phyloP scores from a whole-genome alignment of 1,284 basidiomycete genomes.

The Salmacisia buchloeana region DNA sequence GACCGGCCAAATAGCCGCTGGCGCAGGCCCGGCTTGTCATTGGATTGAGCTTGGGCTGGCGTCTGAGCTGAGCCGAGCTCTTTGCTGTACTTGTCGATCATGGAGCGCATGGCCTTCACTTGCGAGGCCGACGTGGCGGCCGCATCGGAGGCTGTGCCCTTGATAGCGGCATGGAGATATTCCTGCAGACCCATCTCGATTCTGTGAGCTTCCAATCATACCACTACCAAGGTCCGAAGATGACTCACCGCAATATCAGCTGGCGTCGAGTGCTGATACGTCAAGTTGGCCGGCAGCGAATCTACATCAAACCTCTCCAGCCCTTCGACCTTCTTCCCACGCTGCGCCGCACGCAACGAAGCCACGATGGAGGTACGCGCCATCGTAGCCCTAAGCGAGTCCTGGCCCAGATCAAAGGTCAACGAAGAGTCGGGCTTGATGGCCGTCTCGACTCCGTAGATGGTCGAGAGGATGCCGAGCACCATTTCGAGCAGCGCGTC shows the following conservation, averaged over 20 bases:
- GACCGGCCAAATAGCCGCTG: too few relatives aligned
- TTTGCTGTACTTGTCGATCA: background rate
- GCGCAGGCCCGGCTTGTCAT: too few relatives aligned
- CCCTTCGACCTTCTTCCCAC: background rate
- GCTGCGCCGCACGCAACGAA: background rate
- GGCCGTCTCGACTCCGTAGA: background rate
- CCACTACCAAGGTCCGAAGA: background rate
- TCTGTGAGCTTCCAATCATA: background rate
- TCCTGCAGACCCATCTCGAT: background rate
- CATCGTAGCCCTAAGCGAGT: background rate
- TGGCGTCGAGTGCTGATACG: background rate
- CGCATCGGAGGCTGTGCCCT: background rate
- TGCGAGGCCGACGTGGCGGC: background rate
- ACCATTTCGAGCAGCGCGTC: background rate
- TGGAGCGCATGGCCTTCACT: background rate
- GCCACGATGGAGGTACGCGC: background rate
- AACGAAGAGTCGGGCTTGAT: background rate
- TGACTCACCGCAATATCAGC: background rate
- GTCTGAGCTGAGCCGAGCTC: background rate
- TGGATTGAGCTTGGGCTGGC: too few relatives aligned
- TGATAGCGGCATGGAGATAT: background rate
- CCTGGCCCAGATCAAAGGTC: slow-evolving; percentile 1
- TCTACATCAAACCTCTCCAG: background rate
- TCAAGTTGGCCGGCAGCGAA: background rate
- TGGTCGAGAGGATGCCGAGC: background rate